Percentiles rank a stretch among this genome's conserved stretches.
phyloP scores from a whole-genome alignment of 345 rosid genomes.

The Lepidium africanum region DNA sequence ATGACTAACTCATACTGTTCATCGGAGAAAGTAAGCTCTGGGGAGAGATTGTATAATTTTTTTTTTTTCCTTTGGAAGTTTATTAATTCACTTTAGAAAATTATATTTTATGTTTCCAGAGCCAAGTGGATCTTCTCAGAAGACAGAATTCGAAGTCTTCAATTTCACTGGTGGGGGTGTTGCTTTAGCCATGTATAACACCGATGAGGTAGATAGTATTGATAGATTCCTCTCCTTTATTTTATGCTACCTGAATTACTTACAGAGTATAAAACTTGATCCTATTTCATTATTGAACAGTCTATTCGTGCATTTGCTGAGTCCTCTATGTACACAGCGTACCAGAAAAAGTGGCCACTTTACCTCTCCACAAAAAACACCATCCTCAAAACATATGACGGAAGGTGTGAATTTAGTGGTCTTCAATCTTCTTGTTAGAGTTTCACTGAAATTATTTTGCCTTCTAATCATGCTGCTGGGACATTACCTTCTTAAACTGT shows the following conservation, averaged over 20 bases:
- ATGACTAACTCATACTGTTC: background rate
- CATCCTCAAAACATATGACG: conserved; percentile 88
- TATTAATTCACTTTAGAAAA: background rate
- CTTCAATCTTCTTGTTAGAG: background rate
- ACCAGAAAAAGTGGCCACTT: conserved; percentile 91
- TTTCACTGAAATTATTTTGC: background rate
- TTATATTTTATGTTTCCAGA: conserved; percentile 35
- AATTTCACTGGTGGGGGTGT: conserved; percentile 85
- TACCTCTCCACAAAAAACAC: conserved; percentile 96
- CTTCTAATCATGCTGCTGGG: background rate
- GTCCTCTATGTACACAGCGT: conserved; percentile 83
- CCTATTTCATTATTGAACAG: conserved; percentile 32
- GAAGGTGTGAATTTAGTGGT: conserved; percentile 49
- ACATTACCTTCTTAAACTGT: background rate
- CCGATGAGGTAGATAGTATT: conserved; percentile 65
- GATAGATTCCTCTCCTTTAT: background rate
- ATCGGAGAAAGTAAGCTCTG: background rate
- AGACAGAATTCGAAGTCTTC: conserved; percentile 65
- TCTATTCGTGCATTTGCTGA: conserved; percentile 80
- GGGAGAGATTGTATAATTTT: background rate
- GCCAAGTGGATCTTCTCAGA: conserved; percentile 53
- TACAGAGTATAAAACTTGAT: background rate
- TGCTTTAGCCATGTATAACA: conserved; percentile 83
- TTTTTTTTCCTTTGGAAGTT: background rate
- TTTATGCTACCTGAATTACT: conserved; percentile 8